These are phyloP conservation scores for Metschnikowia proteae DNA, from an alignment of 805 yeast species.

Conservation along the genomic window DNA sequence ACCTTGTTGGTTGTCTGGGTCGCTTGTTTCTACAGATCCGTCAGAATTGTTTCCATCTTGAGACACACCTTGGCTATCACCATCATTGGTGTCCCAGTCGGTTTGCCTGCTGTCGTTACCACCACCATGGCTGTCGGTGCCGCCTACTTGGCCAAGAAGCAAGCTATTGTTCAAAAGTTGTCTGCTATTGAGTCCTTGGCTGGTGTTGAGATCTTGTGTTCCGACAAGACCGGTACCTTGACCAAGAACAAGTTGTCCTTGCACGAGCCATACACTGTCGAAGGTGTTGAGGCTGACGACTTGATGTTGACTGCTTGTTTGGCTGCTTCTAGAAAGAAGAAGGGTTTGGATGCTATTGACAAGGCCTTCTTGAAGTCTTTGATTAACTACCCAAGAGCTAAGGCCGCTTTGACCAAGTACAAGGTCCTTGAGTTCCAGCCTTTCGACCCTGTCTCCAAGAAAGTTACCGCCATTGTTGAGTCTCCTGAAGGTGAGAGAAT, in stretches of 20 bases:
- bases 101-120: constrained; percentile 97
- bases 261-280: constrained; percentile 97
- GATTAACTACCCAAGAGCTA: constrained; percentile 85
- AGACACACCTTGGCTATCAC: constrained; percentile 93
- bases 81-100: constrained; percentile 97
- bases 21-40: constrained; percentile 92
- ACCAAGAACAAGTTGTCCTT: constrained; percentile 95
- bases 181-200: constrained; percentile 97
- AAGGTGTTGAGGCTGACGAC: constrained; percentile 94
- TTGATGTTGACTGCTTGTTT: constrained; percentile 96
- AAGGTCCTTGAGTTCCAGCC: constrained; percentile 95
- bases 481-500: constrained; percentile 95
- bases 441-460: constrained; percentile 96
- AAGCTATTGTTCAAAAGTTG: constrained; percentile 94
- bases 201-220: constrained; percentile 96
- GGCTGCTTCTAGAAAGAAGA: constrained; percentile 97
- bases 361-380: constrained; percentile 93
- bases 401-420: constrained; percentile 88
- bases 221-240: constrained; percentile 97
- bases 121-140: constrained; percentile 99
- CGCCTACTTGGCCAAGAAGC: constrained; percentile 94
- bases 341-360: constrained; percentile 97
- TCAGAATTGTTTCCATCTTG: constrained; percentile 79
- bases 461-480: constrained; percentile 91
- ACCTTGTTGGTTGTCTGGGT: constrained; percentile 89